Percentiles rank a stretch among this genome's conserved stretches.
phyloP scores from a whole-genome alignment of 148 eudicot species.

The Rhododendron vialii region DNA sequence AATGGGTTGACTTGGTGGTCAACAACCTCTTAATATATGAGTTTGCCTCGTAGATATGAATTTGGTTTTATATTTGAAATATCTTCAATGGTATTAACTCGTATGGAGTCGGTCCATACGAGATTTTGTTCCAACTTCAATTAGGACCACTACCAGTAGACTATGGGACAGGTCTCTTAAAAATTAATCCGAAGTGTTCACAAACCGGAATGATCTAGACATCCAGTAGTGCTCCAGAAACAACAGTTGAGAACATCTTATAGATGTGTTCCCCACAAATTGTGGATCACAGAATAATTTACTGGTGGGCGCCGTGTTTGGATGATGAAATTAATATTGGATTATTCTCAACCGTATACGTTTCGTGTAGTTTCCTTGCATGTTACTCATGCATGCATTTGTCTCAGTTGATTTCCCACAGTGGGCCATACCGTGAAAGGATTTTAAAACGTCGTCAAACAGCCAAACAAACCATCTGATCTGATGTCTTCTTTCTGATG shows the following conservation, averaged over 20 bases:
- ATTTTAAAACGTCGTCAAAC: not conserved
- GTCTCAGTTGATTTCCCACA: not conserved
- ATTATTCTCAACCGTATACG: not conserved
- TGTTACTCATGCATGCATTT: not conserved
- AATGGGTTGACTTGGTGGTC: too few species aligned
- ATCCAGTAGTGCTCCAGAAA: too few species aligned
- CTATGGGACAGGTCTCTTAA: too few species aligned
- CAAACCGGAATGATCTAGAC: not conserved
- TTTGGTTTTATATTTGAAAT: too few species aligned
- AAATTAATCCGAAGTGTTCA: too few species aligned
- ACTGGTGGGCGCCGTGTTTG: not conserved
- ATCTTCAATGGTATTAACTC: too few species aligned
- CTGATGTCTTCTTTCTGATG: not conserved
- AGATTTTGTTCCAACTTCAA: too few species aligned
- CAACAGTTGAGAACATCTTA: not conserved
- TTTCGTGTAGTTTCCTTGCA: not conserved
- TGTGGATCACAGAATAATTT: not conserved
- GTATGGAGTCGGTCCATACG: too few species aligned
- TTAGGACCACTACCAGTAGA: too few species aligned
- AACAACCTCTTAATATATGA: too few species aligned
- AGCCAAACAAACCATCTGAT: not conserved
- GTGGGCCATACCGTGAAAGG: constrained; percentile 1
- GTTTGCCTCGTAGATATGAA: too few species aligned
- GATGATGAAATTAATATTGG: not conserved
- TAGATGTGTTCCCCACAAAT: not conserved